A percentile compares a stretch with the other conserved stretches of the same genome.
phyloP scores from a whole-genome alignment of 495 filamentous ascomycete species.

The Neurospora sp. region DNA sequence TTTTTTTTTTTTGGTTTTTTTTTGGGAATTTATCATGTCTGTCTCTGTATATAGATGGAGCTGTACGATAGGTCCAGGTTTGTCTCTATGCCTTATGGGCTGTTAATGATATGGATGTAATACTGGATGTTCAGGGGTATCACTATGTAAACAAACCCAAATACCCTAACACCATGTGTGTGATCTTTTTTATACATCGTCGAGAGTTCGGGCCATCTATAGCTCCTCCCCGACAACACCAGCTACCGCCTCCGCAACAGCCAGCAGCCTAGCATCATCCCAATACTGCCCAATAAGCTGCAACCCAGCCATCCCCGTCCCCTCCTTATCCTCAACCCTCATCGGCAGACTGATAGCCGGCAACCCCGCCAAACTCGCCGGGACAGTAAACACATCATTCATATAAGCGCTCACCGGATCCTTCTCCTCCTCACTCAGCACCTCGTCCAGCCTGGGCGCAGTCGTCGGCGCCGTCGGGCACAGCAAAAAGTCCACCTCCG shows the following conservation, averaged over 20 bases:
- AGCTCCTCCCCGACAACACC: neutral
- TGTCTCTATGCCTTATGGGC: neutral
- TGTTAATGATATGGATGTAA: neutral
- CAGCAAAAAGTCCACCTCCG: constrained; percentile 74
- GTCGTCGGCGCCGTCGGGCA: constrained; percentile 75
- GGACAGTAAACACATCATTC: constrained; percentile 93
- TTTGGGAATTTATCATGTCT: too few species aligned
- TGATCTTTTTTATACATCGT: too few species aligned
- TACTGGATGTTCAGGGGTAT: neutral
- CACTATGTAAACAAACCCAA: neutral
- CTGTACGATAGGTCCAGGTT: neutral
- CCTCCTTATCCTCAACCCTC: constrained; percentile 19
- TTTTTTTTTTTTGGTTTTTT: too few species aligned
- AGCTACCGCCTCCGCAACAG: constrained; percentile 41
- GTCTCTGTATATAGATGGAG: neutral
- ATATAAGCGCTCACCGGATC: constrained; percentile 50
- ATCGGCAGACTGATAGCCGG: constrained; percentile 83
- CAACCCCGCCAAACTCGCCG: constrained; percentile 84
- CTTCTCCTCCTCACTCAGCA: constrained; percentile 26
- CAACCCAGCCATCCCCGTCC: constrained; percentile 49
- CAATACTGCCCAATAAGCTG: constrained; percentile 90
- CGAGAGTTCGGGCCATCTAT: too few species aligned
- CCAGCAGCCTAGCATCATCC: constrained; percentile 60
- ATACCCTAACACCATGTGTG: neutral
- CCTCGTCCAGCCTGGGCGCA: constrained; percentile 53